phyloP scores from a whole-genome alignment of 176 grass and related monocot species.

The Oryza coarctata region DNA sequence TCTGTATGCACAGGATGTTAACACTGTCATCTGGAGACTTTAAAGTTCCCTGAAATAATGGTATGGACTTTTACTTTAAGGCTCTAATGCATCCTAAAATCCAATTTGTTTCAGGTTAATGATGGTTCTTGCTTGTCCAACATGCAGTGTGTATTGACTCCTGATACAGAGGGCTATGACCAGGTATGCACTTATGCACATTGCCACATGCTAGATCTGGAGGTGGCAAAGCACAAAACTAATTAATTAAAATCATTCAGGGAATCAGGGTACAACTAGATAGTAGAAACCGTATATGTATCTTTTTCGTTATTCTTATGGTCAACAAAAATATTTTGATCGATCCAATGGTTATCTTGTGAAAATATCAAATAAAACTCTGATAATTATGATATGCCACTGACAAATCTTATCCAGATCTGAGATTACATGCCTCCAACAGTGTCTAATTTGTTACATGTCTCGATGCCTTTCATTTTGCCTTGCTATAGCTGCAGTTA shows the following conservation, averaged over 20 bases:
- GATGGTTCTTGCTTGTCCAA: slow-evolving; percentile 97
- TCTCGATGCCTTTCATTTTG: background rate
- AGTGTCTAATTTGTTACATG: slow-evolving; percentile 8
- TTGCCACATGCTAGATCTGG: slow-evolving; percentile 10
- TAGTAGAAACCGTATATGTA: background rate
- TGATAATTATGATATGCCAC: slow-evolving; percentile 13
- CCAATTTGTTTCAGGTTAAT: slow-evolving; percentile 64
- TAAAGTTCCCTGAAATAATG: background rate
- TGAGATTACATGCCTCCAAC: background rate
- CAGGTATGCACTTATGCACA: slow-evolving; percentile 50
- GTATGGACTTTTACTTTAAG: background rate
- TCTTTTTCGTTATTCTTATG: background rate
- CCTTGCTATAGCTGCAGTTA: slow-evolving; percentile 26
- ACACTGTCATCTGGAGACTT: background rate
- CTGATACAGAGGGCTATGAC: slow-evolving; percentile 90
- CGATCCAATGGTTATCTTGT: background rate
- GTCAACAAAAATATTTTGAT: slow-evolving; percentile 16
- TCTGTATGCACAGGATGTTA: background rate
- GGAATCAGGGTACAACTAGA: background rate
- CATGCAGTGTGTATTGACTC: slow-evolving; percentile 93
- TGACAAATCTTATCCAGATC: slow-evolving; percentile 4
- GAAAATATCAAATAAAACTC: background rate
- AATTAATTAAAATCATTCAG: background rate
- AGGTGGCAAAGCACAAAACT: background rate
- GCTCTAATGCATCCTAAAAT: slow-evolving; percentile 10